These are phyloP conservation scores for Lachnellula willkommii DNA, from an alignment of 2,329 filamentous ascomycete genomes.

Conservation along the genomic window DNA sequence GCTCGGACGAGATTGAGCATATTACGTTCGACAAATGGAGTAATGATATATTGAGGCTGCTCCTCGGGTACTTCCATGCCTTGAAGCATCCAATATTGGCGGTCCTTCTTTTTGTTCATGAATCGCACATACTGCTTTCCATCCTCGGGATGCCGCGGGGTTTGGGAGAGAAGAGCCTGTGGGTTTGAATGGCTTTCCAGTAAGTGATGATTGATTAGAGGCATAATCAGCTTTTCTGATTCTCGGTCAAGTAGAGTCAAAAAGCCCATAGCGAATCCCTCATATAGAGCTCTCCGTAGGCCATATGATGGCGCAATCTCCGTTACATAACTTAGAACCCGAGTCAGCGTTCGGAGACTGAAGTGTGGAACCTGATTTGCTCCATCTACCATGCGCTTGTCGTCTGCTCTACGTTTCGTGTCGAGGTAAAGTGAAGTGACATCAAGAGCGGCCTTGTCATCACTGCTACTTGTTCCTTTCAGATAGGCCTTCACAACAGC, in stretches of 20 bases:
- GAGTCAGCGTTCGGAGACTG: constrained; percentile 87
- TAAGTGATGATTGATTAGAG: constrained; percentile 75
- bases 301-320: constrained; percentile 81
- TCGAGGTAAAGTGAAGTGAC: constrained; percentile 84
- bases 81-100: constrained; percentile 85
- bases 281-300: constrained; percentile 77
- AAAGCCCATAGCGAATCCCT: constrained; percentile 98
- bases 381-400: constrained; percentile 85
- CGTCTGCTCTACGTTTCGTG: constrained; percentile 73
- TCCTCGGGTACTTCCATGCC: constrained; percentile 63
- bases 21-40: constrained; percentile 90
- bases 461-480: constrained; percentile 62
- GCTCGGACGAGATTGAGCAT: constrained; percentile 90
- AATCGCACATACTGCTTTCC: constrained; percentile 76
- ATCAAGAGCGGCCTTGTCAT: constrained; percentile 70
- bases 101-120: constrained; percentile 54
- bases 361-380: constrained; percentile 96
- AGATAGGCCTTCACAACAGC: constrained; percentile 87
- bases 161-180: constrained; percentile 69
- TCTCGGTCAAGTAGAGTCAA: constrained; percentile 78
- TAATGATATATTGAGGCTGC: constrained; percentile 90
- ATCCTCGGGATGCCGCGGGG: constrained; percentile 71
- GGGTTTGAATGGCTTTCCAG: constrained; percentile 65
- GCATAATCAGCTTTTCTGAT: constrained; percentile 73
- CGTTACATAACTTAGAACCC: constrained; percentile 81